Percentiles rank a stretch among this genome's conserved stretches.
Evolutionary conservation across 371 early-diverging fungal genomes (phyloP).

Genomic region (Rhizopus microsporus): DNA sequence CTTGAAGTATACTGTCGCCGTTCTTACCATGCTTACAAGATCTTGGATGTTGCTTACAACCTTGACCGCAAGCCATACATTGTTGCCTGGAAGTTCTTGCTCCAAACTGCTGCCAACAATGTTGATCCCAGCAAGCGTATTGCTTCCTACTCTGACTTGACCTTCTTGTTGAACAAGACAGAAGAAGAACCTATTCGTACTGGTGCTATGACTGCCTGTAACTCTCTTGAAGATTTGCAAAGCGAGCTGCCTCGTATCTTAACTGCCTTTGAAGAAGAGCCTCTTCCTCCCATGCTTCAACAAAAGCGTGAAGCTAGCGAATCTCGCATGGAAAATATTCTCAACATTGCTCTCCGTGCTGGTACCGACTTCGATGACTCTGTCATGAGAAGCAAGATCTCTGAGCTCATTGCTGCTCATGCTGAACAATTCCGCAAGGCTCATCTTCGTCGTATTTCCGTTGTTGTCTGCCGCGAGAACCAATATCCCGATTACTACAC

Average conservation of each 20-base stretch:
- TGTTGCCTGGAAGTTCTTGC: constrained; percentile 81
- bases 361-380: constrained; percentile 65
- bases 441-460: constrained; percentile 89
- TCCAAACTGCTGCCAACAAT: constrained; percentile 55
- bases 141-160: constrained; percentile 71
- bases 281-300: constrained; percentile 40
- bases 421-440: constrained; percentile 68
- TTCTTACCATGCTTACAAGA: constrained; percentile 95
- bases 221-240: constrained; percentile 56
- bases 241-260: constrained; percentile 54
- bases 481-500: constrained; percentile 93
- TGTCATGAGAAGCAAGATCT: constrained; percentile 63
- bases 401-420: constrained; percentile 56
- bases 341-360: constrained; percentile 76
- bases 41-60: constrained; percentile 79
- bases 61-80: constrained; percentile 70
- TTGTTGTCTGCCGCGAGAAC: constrained; percentile 81
- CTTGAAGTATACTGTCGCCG: constrained; percentile 95
- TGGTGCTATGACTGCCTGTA: constrained; percentile 69
- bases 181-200: constrained; percentile 69
- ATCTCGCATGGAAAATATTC: constrained; percentile 68
- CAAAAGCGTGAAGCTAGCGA: constrained; percentile 20
- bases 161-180: constrained; percentile 65
- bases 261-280: constrained; percentile 55
- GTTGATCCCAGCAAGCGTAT: constrained; percentile 69